Evolutionary conservation across 2,329 filamentous ascomycete species (phyloP).

Genomic region (Clarireedia homoeocarpa): DNA sequence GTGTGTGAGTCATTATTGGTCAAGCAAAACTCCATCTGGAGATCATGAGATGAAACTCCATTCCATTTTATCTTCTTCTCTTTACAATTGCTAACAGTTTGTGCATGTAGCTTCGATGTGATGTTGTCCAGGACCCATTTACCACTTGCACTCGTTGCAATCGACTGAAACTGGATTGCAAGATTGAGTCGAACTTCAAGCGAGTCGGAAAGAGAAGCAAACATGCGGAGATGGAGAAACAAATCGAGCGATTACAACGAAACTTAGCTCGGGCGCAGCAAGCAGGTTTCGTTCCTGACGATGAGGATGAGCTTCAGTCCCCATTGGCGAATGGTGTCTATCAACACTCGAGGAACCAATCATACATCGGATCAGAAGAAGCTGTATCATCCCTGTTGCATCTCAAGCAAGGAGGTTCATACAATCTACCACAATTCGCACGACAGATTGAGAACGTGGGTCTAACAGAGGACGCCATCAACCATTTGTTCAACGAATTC

Average conservation of each 20-base stretch:
- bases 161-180: conserved; percentile 73
- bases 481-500: conserved; percentile 64
- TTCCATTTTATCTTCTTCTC: neutral
- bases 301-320: conserved; percentile 51
- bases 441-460: conserved; percentile 51
- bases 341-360: conserved; percentile 47
- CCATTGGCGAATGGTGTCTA: conserved; percentile 50
- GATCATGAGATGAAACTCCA: neutral
- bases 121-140: conserved; percentile 76
- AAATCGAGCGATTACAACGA: conserved; percentile 62
- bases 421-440: conserved; percentile 23
- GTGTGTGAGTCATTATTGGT: conserved; percentile 40
- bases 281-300: conserved; percentile 47
- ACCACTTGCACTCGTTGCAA: conserved; percentile 69
- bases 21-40: neutral
- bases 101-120: conserved; percentile 62
- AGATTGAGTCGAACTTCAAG: conserved; percentile 85
- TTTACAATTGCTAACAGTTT: conserved; percentile 7
- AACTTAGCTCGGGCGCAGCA: conserved; percentile 51
- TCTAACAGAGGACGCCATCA: conserved; percentile 55
- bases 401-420: conserved; percentile 57
- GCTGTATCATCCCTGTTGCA: conserved; percentile 59
- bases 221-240: conserved; percentile 80
- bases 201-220: conserved; percentile 74
- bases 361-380: conserved; percentile 60